Evolutionary conservation across 208 protist species (phyloP), one percentile per base, ranked within the genome.

Genomic region (Trypanosoma scelopori): DNA sequence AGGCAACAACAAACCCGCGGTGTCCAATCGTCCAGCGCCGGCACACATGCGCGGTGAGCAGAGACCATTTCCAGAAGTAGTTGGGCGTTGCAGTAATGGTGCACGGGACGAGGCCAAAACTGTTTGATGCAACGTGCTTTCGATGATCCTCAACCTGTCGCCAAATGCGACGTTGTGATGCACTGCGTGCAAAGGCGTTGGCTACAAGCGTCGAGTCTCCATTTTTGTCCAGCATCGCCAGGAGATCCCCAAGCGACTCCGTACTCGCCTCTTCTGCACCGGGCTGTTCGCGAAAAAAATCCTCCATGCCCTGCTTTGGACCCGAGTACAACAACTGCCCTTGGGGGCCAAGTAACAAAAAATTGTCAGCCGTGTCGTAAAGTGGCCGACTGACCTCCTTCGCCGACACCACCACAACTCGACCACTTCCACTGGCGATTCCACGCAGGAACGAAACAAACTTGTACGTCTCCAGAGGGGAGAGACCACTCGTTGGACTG

Each of bases 281-380:
- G 1, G 68, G 35, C 32, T 81, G 64, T 6, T 57, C 55, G 15
- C 69, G 67, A 13, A 87, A 49, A 52, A 87, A 87, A 5, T 56
- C 23, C 63, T 81, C 68, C 23, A 83, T 43, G 18, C 58, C 53
- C 20, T 28, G 30, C 39, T 60, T 72, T 41, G 15, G 16, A 0
- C 81, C 81, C 3, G 77, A 81, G 56, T 74, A 87, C 50, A 87
- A 65, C 0, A 74, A 56, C 1, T 71, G 48, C n/a, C 81, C 81
- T 1, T 62, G 65, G 0, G 63, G 32, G 53, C 55, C 68, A 12
- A 87, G 74, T 58, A 87, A 51, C n/a, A 78, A 63, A 16, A 87
- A 53, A 65, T 63, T 58, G 39, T 62, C 65, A 39, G 80, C 55
- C 23, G 28, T 49, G 39, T 77, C 60, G 52, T 77, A 87, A n/a